phyloP scores from a whole-genome alignment of 768 basidiomycete genomes.

The Podaxis sp. region DNA sequence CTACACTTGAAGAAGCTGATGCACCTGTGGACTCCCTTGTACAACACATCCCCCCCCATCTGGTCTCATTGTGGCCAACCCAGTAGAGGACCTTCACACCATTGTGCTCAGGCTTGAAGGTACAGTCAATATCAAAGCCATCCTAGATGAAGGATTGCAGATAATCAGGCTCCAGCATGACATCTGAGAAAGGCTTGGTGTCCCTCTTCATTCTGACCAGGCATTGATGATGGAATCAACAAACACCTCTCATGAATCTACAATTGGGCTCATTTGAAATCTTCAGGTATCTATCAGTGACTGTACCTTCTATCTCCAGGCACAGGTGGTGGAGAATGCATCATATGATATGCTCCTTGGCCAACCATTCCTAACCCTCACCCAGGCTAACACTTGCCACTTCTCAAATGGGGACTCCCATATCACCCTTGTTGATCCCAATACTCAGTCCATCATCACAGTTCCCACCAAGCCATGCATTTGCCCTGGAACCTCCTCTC shows the following conservation, averaged over 20 bases:
- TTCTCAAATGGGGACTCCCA: conserved; percentile 4
- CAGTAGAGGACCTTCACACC: conserved; percentile 17
- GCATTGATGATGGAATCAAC: conserved; percentile 23
- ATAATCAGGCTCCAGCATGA: conserved; percentile 15
- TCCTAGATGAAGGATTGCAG: conserved; percentile 22
- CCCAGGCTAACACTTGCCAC: conserved; percentile 11
- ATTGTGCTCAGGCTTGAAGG: background rate
- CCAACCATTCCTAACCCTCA: conserved; percentile 21
- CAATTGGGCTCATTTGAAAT: conserved; percentile 20
- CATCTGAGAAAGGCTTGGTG: conserved; percentile 19
- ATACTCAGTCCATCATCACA: conserved; percentile 13
- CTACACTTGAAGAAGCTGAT: background rate
- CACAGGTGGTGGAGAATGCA: conserved; percentile 21
- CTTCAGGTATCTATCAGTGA: conserved; percentile 18
- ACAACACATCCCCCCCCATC: background rate
- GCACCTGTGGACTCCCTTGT: background rate
- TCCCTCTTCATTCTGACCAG: conserved; percentile 17
- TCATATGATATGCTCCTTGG: conserved; percentile 24
- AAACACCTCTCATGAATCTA: conserved; percentile 13
- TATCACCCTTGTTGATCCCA: conserved; percentile 21
- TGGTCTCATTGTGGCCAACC: conserved; percentile 14
- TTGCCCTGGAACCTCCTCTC: background rate
- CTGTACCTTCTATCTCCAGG: conserved; percentile 21
- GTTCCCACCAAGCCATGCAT: conserved; percentile 8
- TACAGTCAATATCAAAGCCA: background rate